Base-by-base conservation (phyloP, 225 moss, liverwort and hornwort genomes). In the Polytrichum commune region DNA sequence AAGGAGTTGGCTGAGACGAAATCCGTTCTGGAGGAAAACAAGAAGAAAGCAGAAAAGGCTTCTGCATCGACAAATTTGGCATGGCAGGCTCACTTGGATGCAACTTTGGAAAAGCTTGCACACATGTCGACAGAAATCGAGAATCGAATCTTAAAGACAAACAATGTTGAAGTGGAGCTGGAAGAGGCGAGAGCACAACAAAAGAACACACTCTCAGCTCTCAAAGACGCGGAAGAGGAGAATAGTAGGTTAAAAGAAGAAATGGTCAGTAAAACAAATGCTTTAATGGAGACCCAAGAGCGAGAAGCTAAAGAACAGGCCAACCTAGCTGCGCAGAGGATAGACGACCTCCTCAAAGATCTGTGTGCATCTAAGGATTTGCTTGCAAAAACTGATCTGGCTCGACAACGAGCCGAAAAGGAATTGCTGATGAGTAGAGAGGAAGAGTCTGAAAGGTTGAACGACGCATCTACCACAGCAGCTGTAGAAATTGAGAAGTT, bases 291-390 rank as follows among this genome's bases (percentile, higher is more conserved):
- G 27, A 53, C 71, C 57, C 18, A 73, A 54, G 75, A 83, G 68
- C 62, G 75, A 54, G 20, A 66, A 58, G 32, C 29, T 0, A 35
- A 54, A 2, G 76, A 83, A 16, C 70, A 77, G 69, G 75, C 77
- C n/a, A 55, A 27, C 5, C 28, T 69, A 32, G 69, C 56, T 57
- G 25, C 28, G 1, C 27, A 78, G 35, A 53, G 7, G 55, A 62
- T 69, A 16, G 67, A 67, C 8, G 54, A 66, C 2, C 76, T 81
- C 19, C 19, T 73, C 32, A 65, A 77, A 54, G 78, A 80, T 25
- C 54, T 86, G 3, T 22, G 29, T 69, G 46, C 57, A 66, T 60
- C 81, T 35, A 86, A 83, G 64, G 80, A 77, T 4, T 55, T 77
- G 77, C 80, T 82, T 58, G 60, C 72, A 69, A 63, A 76, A 53